Conservation (phyloP, 306 rosid genomes). For the Inga laurina region DNA sequence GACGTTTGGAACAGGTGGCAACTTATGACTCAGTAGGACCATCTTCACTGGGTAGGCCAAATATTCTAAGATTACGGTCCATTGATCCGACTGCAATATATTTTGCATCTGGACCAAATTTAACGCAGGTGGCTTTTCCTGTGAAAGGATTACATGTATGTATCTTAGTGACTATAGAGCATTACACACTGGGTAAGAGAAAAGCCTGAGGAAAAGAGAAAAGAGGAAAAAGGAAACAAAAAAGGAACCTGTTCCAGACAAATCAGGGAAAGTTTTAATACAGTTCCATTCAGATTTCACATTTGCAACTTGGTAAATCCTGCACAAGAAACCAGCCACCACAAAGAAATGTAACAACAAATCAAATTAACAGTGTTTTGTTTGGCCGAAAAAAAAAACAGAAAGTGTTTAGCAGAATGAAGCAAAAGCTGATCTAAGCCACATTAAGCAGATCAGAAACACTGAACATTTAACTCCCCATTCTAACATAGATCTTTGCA, state of each 20-base stretch:
- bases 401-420: background rate
- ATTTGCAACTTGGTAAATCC: conserved; percentile 91
- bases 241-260: conserved; percentile 92
- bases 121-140: conserved; percentile 80
- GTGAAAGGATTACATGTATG: conserved; percentile 21
- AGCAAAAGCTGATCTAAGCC: background rate
- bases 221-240: background rate
- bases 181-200: background rate
- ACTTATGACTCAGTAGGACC: conserved; percentile 50
- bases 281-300: conserved; percentile 97
- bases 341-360: conserved; percentile 30
- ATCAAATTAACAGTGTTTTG: background rate
- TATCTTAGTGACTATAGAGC: conserved; percentile 22
- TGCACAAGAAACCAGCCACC: conserved; percentile 46
- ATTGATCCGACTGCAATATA: conserved; percentile 88
- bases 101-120: conserved; percentile 88
- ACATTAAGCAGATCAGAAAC: background rate
- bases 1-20: background rate
- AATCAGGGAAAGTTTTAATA: conserved; percentile 88
- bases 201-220: background rate
- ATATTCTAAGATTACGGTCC: conserved; percentile 94
- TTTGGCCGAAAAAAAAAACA: too few relatives aligned
- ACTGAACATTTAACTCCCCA: background rate
- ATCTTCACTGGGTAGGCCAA: conserved; percentile 71
- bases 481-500: background rate